Percentiles rank a stretch among this genome's conserved stretches.
phyloP scores from a whole-genome alignment of 2,329 filamentous ascomycete species.

The Colletotrichum sojae region DNA sequence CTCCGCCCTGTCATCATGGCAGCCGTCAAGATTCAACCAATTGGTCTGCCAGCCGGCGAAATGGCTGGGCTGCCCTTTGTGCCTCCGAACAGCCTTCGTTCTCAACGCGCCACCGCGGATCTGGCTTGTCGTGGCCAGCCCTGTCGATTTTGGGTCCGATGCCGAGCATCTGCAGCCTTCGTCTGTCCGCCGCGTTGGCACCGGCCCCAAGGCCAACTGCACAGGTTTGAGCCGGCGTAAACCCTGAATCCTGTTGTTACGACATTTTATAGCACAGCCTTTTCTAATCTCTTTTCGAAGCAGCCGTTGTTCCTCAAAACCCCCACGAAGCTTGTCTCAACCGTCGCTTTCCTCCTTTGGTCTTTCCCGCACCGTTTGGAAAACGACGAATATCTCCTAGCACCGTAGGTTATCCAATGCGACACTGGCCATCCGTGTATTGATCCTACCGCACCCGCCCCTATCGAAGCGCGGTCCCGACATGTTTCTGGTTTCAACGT shows the following conservation, averaged over 20 bases:
- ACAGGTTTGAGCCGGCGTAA: not conserved
- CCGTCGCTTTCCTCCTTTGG: slow-evolving; percentile 1
- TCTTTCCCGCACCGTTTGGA: slow-evolving; percentile 1
- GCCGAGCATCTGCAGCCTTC: not conserved
- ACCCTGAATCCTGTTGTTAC: not conserved
- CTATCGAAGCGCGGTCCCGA: not conserved
- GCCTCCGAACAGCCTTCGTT: not conserved
- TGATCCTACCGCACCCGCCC: not conserved
- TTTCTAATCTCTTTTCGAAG: slow-evolving; percentile 7
- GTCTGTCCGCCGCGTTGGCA: no score
- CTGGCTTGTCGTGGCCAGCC: slow-evolving; percentile 6
- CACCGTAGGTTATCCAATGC: not conserved
- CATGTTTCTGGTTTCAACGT: not conserved
- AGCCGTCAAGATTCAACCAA: slow-evolving; percentile 8
- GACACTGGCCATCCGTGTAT: not conserved
- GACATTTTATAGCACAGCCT: not conserved
- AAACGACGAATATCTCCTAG: not conserved
- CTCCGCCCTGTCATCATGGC: not conserved
- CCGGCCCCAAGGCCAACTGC: not conserved
- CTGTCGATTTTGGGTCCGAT: slow-evolving; percentile 6
- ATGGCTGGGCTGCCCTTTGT: not conserved
- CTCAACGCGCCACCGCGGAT: slow-evolving; percentile 1
- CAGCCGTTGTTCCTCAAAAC: not conserved
- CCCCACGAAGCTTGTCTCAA: slow-evolving; percentile 11
- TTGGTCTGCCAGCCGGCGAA: slow-evolving; percentile 10